Percentiles rank a stretch among this genome's conserved stretches.
Evolutionary conservation across 2,329 filamentous ascomycete species (phyloP).

Genomic region (Trichoderma semiorbis): DNA sequence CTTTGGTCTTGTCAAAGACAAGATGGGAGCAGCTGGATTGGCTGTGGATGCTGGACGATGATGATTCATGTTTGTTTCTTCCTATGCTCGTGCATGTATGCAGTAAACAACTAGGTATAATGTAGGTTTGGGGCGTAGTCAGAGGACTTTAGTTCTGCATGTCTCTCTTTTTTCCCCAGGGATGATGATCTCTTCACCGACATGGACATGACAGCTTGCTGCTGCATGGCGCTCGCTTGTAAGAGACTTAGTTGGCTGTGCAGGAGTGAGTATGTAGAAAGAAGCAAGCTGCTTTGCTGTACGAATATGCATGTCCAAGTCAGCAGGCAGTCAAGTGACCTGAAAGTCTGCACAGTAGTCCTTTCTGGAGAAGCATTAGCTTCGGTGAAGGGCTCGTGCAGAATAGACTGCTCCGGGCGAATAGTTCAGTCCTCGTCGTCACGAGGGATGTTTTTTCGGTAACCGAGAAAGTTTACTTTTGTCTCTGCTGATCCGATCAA

Average conservation of each 20-base stretch:
- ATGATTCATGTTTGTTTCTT: not conserved
- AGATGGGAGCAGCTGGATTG: not conserved
- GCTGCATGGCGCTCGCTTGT: not conserved
- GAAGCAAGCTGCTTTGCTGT: not conserved
- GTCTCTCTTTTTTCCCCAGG: not conserved
- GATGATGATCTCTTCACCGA: not conserved
- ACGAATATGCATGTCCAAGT: not conserved
- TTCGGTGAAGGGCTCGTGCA: not conserved
- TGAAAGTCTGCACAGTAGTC: not conserved
- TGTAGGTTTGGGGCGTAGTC: not conserved
- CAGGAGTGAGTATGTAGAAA: not conserved
- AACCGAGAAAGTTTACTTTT: not conserved
- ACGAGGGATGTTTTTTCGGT: not conserved
- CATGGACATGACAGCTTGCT: not conserved
- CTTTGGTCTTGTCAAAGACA: not conserved
- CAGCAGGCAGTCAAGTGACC: conserved; percentile 1
- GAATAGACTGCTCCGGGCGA: not conserved
- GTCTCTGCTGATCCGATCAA: not conserved
- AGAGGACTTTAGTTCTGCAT: not conserved
- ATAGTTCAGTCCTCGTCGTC: not conserved
- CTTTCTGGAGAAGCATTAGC: not conserved
- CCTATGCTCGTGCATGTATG: not conserved
- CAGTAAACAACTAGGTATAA: not conserved
- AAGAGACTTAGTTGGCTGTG: not conserved
- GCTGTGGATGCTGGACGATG: not conserved